Conservation (phyloP, 306 rosid species). For the Hippophae gyantsensis region DNA sequence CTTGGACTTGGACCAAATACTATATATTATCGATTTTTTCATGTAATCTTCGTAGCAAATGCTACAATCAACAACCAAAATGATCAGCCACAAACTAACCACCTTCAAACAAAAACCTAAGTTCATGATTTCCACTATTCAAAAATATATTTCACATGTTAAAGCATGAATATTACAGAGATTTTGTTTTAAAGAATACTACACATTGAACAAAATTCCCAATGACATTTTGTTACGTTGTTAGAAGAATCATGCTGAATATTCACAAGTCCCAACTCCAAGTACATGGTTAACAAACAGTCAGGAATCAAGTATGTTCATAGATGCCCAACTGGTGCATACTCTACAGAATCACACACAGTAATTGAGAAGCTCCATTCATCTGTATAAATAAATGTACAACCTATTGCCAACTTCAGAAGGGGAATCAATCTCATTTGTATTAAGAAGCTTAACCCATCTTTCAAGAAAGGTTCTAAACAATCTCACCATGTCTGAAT, state of each 20-base stretch:
- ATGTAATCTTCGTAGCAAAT: no score
- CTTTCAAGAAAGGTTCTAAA: conserved; percentile 39
- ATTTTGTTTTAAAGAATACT: no score
- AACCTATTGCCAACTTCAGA: conserved; percentile 53
- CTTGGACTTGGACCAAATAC: no score
- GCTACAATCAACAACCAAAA: no score
- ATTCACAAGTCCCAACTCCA: conserved; percentile 25
- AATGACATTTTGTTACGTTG: background rate
- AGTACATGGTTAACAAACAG: conserved; percentile 35
- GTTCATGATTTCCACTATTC: no score
- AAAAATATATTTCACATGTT: no score
- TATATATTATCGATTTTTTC: no score
- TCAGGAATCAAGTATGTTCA: conserved; percentile 41
- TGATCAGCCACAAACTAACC: no score
- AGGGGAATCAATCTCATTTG: conserved; percentile 26
- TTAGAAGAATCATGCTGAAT: conserved; percentile 28
- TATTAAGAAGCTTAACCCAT: conserved; percentile 37
- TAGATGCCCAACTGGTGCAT: conserved; percentile 31
- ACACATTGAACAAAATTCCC: no score
- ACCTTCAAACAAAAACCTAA: no score
- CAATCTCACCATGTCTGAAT: conserved; percentile 83
- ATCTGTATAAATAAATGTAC: conserved; percentile 85
- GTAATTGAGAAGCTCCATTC: conserved; percentile 58
- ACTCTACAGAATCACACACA: conserved; percentile 62
- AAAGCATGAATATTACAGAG: no score